Evolutionary conservation across 2,329 filamentous ascomycete genomes (phyloP), one percentile per base, ranked within the genome.

Genomic region (Zymoseptoria tritici): DNA sequence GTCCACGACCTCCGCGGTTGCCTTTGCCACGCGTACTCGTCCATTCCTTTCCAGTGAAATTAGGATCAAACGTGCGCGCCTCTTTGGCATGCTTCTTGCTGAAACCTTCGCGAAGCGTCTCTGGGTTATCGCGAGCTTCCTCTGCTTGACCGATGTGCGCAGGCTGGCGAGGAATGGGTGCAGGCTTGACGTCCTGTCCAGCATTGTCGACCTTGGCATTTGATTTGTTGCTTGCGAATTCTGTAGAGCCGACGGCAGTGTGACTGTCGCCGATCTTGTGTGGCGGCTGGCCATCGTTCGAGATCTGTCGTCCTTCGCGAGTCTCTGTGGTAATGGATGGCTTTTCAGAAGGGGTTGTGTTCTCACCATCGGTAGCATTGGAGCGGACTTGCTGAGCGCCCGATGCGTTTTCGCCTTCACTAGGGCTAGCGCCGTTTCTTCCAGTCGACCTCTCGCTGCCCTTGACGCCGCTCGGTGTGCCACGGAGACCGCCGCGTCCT

Each of bases 401-500:
- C 13, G 36, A 53, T 20, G 31, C 55, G 52, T 51, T 54, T 16
- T 67, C 67, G 36, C 51, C 62, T 26, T 67, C 66, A 54, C 55
- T 57, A 16, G 55, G 58, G 9, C 64, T 63, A 9, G 46, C 52
- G 26, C 59, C 59, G 54, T 57, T 58, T 49, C 63, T 57, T 26
- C 57, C 52, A 21, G 60, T 52, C 22, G 62, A 42, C 26, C 76
- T 76, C 57, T 77, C 76, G 58, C 69, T 59, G 53, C 70, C 65
- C 54, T 69, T 72, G 49, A 70, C 68, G 59, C 76, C 75, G 55
- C 74, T 77, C 42, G 70, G 69, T 56, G 68, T 69, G 42, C 77
- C 76, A 55, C 70, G 69, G 57, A 74, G 70, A 52, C 74, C 72
- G 66, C 77, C 72, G 62, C 80, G 76, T 61, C 77, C 74, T 63